phyloP scores from a whole-genome alignment of 768 basidiomycete genomes.

The Termitomyces sp. region DNA sequence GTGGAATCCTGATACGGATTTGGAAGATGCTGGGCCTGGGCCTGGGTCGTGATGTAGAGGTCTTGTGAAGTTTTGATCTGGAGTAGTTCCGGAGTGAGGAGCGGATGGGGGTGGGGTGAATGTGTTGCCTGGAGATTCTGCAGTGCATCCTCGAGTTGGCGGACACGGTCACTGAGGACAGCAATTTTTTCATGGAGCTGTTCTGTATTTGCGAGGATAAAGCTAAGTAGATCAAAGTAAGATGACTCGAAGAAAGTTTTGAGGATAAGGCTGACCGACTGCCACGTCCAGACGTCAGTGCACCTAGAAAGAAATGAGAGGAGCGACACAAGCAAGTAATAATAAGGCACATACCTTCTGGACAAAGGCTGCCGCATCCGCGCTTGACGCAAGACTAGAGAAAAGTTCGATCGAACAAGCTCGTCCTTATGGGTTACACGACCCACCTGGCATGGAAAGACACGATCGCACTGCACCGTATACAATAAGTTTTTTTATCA shows the following conservation, averaged over 20 bases:
- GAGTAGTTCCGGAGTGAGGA: conserved; percentile 53
- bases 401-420: conserved; percentile 14
- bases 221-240: conserved; percentile 28
- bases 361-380: conserved; percentile 59
- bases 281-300: conserved; percentile 58
- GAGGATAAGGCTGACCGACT: conserved; percentile 42
- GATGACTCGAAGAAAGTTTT: conserved; percentile 8
- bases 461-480: conserved; percentile 49
- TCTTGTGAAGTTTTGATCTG: conserved; percentile 67
- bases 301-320: conserved; percentile 28
- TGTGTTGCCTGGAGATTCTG: conserved; percentile 35
- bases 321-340: conserved; percentile 6
- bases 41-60: conserved; percentile 38
- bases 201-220: conserved; percentile 65
- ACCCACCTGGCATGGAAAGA: conserved; percentile 55
- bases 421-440: neutral
- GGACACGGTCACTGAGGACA: conserved; percentile 57
- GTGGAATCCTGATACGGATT: conserved; percentile 3
- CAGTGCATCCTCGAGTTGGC: conserved; percentile 59
- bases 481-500: neutral
- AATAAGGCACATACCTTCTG: conserved; percentile 38
- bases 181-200: conserved; percentile 61
- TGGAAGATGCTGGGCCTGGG: conserved; percentile 2
- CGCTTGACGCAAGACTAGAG: conserved; percentile 57
- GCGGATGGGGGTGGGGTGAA: conserved; percentile 44